phyloP scores from a whole-genome alignment of 2,329 filamentous ascomycete genomes.

The Aschersonia sp. region DNA sequence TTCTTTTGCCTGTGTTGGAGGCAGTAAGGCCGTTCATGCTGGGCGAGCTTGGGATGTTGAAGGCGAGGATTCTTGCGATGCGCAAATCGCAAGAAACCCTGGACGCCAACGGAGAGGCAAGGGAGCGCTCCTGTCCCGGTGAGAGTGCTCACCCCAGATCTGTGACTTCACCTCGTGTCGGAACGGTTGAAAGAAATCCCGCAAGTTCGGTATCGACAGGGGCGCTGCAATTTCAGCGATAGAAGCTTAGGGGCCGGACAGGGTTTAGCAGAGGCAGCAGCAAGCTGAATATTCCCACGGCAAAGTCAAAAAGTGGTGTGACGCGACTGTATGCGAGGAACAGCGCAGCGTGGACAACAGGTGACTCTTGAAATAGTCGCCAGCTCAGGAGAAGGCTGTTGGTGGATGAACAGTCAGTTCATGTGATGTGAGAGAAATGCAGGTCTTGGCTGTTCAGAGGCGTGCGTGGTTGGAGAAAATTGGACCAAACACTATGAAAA shows the following conservation, averaged over 20 bases:
- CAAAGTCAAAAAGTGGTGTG: too few species aligned
- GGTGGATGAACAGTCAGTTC: conserved; percentile 13
- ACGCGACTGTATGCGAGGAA: background rate
- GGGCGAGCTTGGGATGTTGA: conserved; percentile 2
- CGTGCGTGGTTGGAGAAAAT: conserved; percentile 9
- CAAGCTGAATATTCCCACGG: too few species aligned
- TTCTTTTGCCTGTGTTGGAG: conserved; percentile 34
- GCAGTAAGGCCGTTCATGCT: conserved; percentile 29
- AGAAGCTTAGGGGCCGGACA: too few species aligned
- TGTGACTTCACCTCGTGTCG: conserved; percentile 11
- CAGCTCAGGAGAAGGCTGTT: conserved; percentile 4
- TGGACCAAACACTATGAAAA: background rate
- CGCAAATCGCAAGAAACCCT: conserved; percentile 4
- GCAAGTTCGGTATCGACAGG: too few species aligned
- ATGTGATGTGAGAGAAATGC: conserved; percentile 13
- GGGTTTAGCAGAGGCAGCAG: too few species aligned
- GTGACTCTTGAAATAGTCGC: conserved; percentile 3
- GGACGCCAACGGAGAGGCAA: background rate
- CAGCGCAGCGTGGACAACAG: background rate
- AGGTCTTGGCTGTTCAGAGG: background rate
- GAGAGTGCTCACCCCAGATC: background rate
- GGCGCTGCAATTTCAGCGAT: too few species aligned
- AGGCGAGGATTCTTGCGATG: conserved; percentile 1
- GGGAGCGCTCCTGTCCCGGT: background rate
- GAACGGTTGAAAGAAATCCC: too few species aligned